A percentile compares a stretch with the other conserved stretches of the same genome.
phyloP scores from a whole-genome alignment of 768 basidiomycete species.

The Cystobasidium onofrii region DNA sequence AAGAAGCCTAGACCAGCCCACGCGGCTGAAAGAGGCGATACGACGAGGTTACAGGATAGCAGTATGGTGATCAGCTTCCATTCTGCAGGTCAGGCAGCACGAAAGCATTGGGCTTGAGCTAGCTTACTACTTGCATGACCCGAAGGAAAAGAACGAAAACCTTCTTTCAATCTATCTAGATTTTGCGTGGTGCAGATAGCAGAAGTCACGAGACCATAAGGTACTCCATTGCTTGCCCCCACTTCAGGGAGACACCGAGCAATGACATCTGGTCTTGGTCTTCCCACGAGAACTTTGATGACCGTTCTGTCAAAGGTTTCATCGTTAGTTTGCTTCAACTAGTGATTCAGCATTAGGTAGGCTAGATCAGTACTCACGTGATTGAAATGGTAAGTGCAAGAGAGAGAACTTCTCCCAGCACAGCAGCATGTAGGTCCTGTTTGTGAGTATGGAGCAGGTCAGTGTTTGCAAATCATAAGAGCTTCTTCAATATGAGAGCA shows the following conservation, averaged over 20 bases:
- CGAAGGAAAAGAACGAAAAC: conserved; percentile 84
- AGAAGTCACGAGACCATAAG: conserved; percentile 64
- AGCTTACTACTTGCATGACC: conserved; percentile 77
- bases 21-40: too few species aligned
- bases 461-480: too few species aligned
- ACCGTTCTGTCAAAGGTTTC: not conserved
- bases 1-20: conserved; percentile 83
- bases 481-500: too few species aligned
- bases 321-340: not conserved
- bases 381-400: conserved; percentile 49
- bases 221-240: conserved; percentile 58
- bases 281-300: conserved; percentile 56
- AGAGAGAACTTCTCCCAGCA: conserved; percentile 29
- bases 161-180: conserved; percentile 59
- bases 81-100: too few species aligned
- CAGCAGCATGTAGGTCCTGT: conserved; percentile 55
- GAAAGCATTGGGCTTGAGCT: too few species aligned
- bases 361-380: not conserved
- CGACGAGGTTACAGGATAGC: too few species aligned
- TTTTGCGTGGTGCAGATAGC: conserved; percentile 64
- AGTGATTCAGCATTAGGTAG: not conserved
- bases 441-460: conserved; percentile 1
- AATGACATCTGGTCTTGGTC: conserved; percentile 68
- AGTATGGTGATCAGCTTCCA: too few species aligned
- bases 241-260: conserved; percentile 60